Conservation (phyloP, 2,329 filamentous ascomycete species). For the Colletotrichum navitas region DNA sequence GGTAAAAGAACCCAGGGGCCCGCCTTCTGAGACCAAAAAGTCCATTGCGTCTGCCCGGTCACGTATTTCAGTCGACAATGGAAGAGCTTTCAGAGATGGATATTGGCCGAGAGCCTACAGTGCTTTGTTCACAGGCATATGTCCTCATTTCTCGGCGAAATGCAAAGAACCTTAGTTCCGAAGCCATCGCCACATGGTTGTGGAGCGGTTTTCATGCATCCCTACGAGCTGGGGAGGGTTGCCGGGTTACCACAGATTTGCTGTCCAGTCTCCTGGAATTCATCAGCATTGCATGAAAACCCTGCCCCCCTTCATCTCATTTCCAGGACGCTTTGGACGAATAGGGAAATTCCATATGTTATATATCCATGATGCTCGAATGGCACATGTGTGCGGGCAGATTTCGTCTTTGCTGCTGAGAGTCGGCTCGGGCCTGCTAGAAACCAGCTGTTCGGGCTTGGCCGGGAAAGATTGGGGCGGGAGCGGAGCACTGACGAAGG, state of each 20-base stretch:
- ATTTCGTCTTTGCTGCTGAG: no score
- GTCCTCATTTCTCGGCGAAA: neutral
- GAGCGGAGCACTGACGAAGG: no score
- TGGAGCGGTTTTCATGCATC: neutral
- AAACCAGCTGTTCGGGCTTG: no score
- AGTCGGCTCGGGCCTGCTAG: no score
- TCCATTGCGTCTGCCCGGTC: neutral
- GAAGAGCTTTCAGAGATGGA: neutral
- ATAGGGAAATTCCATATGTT: no score
- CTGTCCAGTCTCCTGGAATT: neutral
- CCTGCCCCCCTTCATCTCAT: no score
- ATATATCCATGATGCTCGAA: no score
- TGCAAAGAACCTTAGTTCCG: neutral
- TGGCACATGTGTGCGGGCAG: no score
- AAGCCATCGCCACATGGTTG: neutral
- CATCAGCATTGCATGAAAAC: neutral
- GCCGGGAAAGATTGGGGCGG: no score
- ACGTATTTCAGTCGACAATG: neutral
- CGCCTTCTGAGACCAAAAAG: neutral
- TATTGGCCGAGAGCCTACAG: neutral
- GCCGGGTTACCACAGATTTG: neutral
- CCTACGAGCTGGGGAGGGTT: neutral
- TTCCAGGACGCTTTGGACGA: no score
- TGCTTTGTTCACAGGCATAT: neutral
- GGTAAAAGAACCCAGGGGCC: neutral